Base-by-base conservation (phyloP, 805 yeast species). In the Zygosaccharomyces siamensis region DNA sequence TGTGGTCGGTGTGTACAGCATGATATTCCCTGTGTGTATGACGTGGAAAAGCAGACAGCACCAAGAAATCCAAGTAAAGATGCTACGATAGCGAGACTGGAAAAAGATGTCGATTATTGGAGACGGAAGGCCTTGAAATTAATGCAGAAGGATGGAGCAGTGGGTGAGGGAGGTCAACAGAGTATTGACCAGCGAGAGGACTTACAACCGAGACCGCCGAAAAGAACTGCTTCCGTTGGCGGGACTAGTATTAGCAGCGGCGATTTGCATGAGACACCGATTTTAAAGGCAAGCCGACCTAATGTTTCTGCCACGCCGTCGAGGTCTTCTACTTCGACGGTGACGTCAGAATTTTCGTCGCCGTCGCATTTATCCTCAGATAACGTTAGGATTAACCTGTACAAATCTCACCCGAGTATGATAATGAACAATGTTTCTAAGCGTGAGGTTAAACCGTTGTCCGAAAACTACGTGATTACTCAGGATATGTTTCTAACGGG, bases 21-120 rank as follows among this genome's bases (percentile, higher is more conserved):
- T 30, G 59, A 57, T 18, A 39, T 63, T 14, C 27, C 48, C 4
- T 67, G 71, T 50, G 39, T 63, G 3, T 67, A 67, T 48, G 71
- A 67, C 43, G 58, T 64, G 1, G 63, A 58, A 12, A 53, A 49
- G 12, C 70, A 67, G 49, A 39, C 48, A 12, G 60, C 63, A 11
- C 71, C 71, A 5, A 64, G 58, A 46, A 59, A 58, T 41, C 62
- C 66, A 7, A 60, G 62, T 30, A 64, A 64, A 38, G 67, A 62
- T 37, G 62, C 68, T 4, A 53, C 53, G n/a, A 64, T 67, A 8
- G 49, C 59, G 36, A 55, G 67, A 39, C 40, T 67, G 38, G 58
- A 62, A 18, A 58, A 58, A 30, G 70, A 67, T 39, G 48, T 64
- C 21, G 64, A 61, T 5, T 65, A 60, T 47, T 67, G 69, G 65